Base-by-base conservation (phyloP, 2,329 filamentous ascomycete species). In the Scolecobasidium constrictum region DNA sequence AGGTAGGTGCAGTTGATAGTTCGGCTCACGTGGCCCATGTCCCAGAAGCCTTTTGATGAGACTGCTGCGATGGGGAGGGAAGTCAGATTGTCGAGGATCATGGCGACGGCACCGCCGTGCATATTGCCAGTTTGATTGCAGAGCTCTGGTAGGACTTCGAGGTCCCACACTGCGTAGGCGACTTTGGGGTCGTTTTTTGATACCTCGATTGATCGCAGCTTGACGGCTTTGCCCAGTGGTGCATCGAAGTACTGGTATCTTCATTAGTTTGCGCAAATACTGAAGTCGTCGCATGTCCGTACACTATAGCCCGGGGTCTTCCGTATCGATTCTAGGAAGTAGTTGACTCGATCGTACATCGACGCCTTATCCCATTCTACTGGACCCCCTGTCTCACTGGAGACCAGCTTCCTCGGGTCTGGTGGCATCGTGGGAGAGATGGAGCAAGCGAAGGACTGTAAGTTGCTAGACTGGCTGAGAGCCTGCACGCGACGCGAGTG, bases 41-140 rank as follows among this genome's bases (percentile, higher is more conserved):
- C 55, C 65, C 65, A 70, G 38, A 62, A 63, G 2, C 56, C 58
- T 3, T 57, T 50, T 15, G 45, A 47, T 4, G 53, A 50, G 18
- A 52, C 50, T 4, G 57, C 52, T 4, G 48, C 49, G 13, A 67
- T 54, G 4, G 64, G 55, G 4, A 63, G 53, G 4, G 61, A 65
- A 1, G 68, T 71, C 41, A 66, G 63, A 56, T 75, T 70, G 50
- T 78, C 75, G 46, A 73, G 72, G 31, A 75, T 68, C 3, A 71
- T 56, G 0, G 69, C 66, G 2, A 69, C 69, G 2, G 69, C 71
- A 4, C 71, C 72, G 15, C 72, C 72, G 51, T 75, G 72, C 48
- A 76, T 60, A 22, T 66, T 68, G 2, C 62, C 62, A 21, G 60
- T 58, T 35, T 62, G 52, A 52, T 75, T 75, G 46, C 64, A 63